Percentiles rank a stretch among this genome's conserved stretches.
Evolutionary conservation across 148 eudicot genomes (phyloP).

Genomic region (Tetragonia tetragonoides): DNA sequence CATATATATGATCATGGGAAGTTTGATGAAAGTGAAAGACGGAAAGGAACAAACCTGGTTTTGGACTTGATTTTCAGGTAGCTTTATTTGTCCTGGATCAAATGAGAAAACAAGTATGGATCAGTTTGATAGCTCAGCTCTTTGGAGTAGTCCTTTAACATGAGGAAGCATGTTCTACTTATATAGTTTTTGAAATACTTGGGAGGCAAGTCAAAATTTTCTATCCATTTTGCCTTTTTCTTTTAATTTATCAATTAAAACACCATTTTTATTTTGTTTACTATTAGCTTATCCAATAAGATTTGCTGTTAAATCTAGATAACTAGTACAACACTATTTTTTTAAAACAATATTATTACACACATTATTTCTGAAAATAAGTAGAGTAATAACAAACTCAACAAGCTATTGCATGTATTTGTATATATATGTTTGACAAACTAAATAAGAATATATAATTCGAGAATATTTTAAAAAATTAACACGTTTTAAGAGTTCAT

Average conservation of each 20-base stretch:
- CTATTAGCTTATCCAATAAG: slow-evolving; percentile 8
- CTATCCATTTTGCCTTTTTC: background rate
- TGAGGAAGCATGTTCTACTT: background rate
- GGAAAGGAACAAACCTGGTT: slow-evolving; percentile 15
- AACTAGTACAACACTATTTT: no score
- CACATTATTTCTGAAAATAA: no score
- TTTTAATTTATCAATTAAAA: background rate
- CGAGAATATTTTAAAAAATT: no score
- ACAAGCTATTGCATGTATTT: no score
- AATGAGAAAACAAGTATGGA: slow-evolving; percentile 2
- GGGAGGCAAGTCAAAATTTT: slow-evolving; percentile 24
- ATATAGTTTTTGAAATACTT: slow-evolving; percentile 24
- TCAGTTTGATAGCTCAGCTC: background rate
- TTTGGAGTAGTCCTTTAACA: background rate
- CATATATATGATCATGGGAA: no score
- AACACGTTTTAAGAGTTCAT: no score
- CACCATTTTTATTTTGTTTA: background rate
- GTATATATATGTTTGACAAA: no score
- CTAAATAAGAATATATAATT: no score
- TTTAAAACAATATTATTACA: no score
- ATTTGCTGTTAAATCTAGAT: slow-evolving; percentile 15
- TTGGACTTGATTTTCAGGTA: background rate
- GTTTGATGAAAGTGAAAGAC: background rate
- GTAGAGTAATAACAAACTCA: no score
- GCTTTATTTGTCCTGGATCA: background rate